Percentiles rank a stretch among this genome's conserved stretches.
Evolutionary conservation across 352 stramenopile genomes (phyloP).

Genomic region (Globisporangium barbulae): DNA sequence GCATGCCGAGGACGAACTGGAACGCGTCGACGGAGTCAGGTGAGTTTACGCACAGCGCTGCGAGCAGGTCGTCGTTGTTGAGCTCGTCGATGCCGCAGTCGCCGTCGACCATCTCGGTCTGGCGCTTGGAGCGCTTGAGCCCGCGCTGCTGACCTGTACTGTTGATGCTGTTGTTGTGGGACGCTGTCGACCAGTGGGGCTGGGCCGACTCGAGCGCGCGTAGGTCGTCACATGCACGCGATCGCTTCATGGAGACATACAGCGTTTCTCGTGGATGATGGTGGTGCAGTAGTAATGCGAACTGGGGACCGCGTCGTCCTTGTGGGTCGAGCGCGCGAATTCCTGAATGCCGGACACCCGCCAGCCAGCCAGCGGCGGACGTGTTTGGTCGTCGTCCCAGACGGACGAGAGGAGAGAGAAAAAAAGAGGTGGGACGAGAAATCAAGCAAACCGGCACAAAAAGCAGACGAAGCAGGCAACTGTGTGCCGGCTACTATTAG

Average conservation of each 20-base stretch:
- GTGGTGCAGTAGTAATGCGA: background rate
- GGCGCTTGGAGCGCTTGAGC: slow-evolving; percentile 16
- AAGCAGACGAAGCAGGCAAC: slow-evolving; percentile 1
- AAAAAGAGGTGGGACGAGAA: slow-evolving; percentile 13
- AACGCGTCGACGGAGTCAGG: background rate
- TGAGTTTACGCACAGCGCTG: background rate
- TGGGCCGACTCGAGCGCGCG: slow-evolving; percentile 43
- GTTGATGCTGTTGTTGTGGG: background rate
- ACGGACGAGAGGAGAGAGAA: slow-evolving; percentile 9
- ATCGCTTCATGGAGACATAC: slow-evolving; percentile 54
- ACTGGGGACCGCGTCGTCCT: slow-evolving; percentile 10
- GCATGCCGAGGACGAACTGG: slow-evolving; percentile 13
- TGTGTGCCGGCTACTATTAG: slow-evolving; percentile 6
- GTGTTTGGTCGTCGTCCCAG: slow-evolving; percentile 1
- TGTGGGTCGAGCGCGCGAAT: slow-evolving; percentile 7
- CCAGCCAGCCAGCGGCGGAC: background rate
- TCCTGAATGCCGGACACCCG: slow-evolving; percentile 8
- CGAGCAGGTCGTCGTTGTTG: slow-evolving; percentile 8
- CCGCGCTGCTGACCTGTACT: slow-evolving; percentile 11
- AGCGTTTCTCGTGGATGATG: slow-evolving; percentile 1
- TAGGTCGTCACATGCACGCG: slow-evolving; percentile 64
- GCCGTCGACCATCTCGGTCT: slow-evolving; percentile 11
- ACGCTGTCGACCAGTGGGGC: background rate
- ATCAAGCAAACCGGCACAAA: slow-evolving; percentile 16
- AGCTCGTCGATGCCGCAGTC: slow-evolving; percentile 15